Percentiles rank a stretch among this genome's conserved stretches.
Evolutionary conservation across 495 filamentous ascomycete species (phyloP).

Genomic region (Schizothecium vesticola): DNA sequence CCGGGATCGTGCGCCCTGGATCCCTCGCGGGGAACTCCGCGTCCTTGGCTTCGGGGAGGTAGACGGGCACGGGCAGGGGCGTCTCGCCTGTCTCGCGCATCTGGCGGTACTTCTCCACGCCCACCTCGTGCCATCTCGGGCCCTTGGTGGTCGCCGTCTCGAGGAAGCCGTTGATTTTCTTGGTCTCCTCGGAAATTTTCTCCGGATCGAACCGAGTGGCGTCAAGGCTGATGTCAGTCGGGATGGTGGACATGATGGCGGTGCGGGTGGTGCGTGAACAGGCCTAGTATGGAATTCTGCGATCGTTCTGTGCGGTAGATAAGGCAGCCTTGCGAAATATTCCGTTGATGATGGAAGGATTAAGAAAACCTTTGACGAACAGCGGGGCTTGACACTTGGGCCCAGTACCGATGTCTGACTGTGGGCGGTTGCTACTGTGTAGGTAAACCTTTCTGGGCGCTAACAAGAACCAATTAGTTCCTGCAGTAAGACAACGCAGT

Average conservation of each 20-base stretch:
- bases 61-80: not conserved
- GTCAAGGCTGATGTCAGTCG: slow-evolving; percentile 7
- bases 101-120: not conserved
- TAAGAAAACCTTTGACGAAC: no score
- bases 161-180: not conserved
- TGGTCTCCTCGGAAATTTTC: slow-evolving; percentile 4
- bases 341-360: no score
- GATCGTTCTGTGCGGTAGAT: no score
- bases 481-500: no score
- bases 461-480: no score
- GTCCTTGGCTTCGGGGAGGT: not conserved
- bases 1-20: not conserved
- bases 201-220: not conserved
- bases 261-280: no score
- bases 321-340: no score
- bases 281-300: no score
- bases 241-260: not conserved
- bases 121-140: slow-evolving; percentile 8
- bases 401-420: no score
- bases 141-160: not conserved
- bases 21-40: not conserved
- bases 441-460: no score
- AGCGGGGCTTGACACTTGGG: no score
- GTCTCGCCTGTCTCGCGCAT: slow-evolving; percentile 5
- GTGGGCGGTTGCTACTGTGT: no score